These are phyloP conservation scores for Globisporangium uncinulatum DNA, from an alignment of 352 stramenopile species.

Conservation along the genomic window DNA sequence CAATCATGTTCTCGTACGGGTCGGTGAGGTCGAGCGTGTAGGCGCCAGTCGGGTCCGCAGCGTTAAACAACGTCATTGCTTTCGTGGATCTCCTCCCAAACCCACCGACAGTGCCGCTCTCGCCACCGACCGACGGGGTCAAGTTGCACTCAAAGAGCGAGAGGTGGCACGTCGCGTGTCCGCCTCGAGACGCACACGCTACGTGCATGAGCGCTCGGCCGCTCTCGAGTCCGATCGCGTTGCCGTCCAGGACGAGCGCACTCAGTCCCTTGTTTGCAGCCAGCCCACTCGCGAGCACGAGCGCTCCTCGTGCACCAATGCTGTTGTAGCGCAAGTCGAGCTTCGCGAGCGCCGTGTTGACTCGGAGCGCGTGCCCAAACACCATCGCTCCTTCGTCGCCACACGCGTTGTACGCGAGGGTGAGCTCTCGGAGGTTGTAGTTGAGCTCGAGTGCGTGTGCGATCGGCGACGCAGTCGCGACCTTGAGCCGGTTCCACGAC, in stretches of 20 bases:
- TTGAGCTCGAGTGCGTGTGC: slow-evolving; percentile 49
- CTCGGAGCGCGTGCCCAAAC: slow-evolving; percentile 48
- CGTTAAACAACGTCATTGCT: slow-evolving; percentile 53
- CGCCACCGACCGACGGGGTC: slow-evolving; percentile 6
- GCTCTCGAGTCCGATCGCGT: slow-evolving; percentile 47
- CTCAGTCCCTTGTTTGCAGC: slow-evolving; percentile 41
- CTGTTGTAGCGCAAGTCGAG: slow-evolving; percentile 64
- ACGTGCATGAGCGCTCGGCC: slow-evolving; percentile 51
- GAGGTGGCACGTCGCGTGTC: slow-evolving; percentile 26
- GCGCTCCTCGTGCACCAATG: slow-evolving; percentile 41
- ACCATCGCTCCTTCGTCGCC: slow-evolving; percentile 48
- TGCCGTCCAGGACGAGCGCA: slow-evolving; percentile 53
- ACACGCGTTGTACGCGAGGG: slow-evolving; percentile 61
- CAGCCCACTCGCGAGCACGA: slow-evolving; percentile 49
- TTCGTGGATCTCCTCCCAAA: slow-evolving; percentile 5
- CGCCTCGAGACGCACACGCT: slow-evolving; percentile 29
- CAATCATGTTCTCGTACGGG: slow-evolving; percentile 74
- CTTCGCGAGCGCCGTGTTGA: slow-evolving; percentile 34
- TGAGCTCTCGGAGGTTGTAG: slow-evolving; percentile 54
- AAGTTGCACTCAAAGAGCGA: slow-evolving; percentile 57
- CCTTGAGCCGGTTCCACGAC: slow-evolving; percentile 81
- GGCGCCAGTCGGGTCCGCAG: slow-evolving; percentile 37
- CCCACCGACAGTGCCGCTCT: slow-evolving; percentile 10
- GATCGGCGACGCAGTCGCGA: slow-evolving; percentile 32
- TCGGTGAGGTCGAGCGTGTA: slow-evolving; percentile 62